Evolutionary conservation across 2,329 filamentous ascomycete species (phyloP).

Genomic region (Neocatenulostroma microsporum): DNA sequence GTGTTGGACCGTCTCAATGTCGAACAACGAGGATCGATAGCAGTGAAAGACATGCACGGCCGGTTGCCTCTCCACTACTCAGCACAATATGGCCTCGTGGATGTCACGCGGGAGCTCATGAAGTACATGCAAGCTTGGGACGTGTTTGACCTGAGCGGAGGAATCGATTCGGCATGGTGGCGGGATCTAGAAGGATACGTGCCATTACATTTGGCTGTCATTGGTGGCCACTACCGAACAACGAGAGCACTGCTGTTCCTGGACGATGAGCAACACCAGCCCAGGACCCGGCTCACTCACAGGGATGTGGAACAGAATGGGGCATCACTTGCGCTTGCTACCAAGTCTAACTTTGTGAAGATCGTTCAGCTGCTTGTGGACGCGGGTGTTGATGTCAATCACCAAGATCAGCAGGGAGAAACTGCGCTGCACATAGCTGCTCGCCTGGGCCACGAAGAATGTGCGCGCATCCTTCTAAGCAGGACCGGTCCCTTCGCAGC

Average conservation of each 20-base stretch:
- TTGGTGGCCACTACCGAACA: constrained; percentile 81
- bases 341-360: constrained; percentile 73
- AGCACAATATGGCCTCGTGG: constrained; percentile 86
- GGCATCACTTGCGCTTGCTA: constrained; percentile 77
- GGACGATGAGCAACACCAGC: constrained; percentile 29
- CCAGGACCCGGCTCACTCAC: constrained; percentile 49
- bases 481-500: constrained; percentile 64
- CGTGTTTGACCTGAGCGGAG: constrained; percentile 73
- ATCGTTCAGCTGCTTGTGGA: constrained; percentile 85
- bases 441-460: constrained; percentile 75
- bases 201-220: constrained; percentile 83
- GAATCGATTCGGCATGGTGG: constrained; percentile 82
- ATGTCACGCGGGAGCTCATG: constrained; percentile 83
- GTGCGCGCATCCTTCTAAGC: constrained; percentile 65
- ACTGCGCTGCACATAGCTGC: constrained; percentile 88
- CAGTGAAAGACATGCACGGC: constrained; percentile 66
- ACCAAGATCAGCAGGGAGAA: constrained; percentile 82
- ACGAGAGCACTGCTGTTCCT: constrained; percentile 73
- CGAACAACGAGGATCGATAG: constrained; percentile 60
- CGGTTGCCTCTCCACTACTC: constrained; percentile 86
- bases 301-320: constrained; percentile 73
- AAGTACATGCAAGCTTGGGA: constrained; percentile 82
- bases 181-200: constrained; percentile 88
- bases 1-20: constrained; percentile 61
- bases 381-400: constrained; percentile 87